Evolutionary conservation across 495 filamentous ascomycete species (phyloP).

Genomic region (Talaromyces adpressus): DNA sequence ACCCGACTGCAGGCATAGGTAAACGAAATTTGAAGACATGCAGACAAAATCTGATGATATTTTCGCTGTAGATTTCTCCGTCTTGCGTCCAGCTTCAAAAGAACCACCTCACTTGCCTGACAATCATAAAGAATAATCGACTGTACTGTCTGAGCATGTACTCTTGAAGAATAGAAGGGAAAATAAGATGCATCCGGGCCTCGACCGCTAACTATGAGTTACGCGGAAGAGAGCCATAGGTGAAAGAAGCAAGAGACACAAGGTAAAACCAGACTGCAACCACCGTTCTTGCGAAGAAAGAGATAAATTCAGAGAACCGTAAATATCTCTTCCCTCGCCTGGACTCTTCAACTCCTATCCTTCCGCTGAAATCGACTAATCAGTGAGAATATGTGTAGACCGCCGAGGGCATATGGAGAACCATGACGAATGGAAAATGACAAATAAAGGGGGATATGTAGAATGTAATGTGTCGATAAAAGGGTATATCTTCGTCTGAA

Average conservation of each 20-base stretch:
- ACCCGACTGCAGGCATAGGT: not conserved
- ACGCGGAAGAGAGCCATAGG: not conserved
- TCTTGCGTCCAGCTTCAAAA: not conserved
- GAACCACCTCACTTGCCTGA: not conserved
- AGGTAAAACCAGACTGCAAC: not conserved
- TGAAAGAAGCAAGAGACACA: not conserved
- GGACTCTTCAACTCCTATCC: not conserved
- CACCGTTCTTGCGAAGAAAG: not conserved
- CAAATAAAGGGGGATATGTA: conserved; percentile 2
- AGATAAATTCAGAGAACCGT: not conserved
- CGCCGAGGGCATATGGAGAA: not conserved
- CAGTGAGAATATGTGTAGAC: not conserved
- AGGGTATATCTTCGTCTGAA: conserved; percentile 5
- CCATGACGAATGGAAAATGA: not conserved
- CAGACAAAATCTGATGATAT: not conserved
- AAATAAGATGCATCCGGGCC: not conserved
- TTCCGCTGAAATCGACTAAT: not conserved
- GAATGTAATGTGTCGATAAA: conserved; percentile 4
- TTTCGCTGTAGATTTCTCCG: not conserved
- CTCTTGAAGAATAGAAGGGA: not conserved
- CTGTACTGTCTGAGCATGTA: not conserved
- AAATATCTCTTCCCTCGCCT: not conserved
- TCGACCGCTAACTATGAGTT: not conserved
- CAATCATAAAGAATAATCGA: not conserved
- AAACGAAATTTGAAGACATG: not conserved